phyloP scores from a whole-genome alignment of 2,329 filamentous ascomycete genomes.

The Verticillium nubilum region DNA sequence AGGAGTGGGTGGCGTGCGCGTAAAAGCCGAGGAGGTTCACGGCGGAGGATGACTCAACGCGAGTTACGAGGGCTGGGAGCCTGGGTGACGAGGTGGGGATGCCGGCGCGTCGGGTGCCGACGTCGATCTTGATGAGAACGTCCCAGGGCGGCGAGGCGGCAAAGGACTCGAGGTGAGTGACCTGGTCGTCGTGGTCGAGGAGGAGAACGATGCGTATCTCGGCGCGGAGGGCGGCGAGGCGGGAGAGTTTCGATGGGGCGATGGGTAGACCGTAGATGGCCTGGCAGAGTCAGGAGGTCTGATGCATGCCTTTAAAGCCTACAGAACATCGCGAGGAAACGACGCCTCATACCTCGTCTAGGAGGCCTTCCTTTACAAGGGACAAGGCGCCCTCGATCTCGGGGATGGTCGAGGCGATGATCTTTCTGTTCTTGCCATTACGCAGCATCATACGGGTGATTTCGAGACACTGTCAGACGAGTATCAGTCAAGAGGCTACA shows the following conservation, averaged over 20 bases:
- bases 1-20: conserved; percentile 31
- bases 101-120: conserved; percentile 28
- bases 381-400: conserved; percentile 33
- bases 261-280: conserved; percentile 34
- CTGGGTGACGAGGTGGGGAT: conserved; percentile 18
- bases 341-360: conserved; percentile 30
- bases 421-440: conserved; percentile 27
- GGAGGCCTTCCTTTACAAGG: conserved; percentile 29
- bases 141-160: conserved; percentile 19
- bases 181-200: conserved; percentile 29
- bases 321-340: not conserved
- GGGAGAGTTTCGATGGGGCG: conserved; percentile 24
- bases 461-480: conserved; percentile 21
- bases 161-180: conserved; percentile 20
- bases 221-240: conserved; percentile 20
- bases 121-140: conserved; percentile 30
- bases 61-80: conserved; percentile 19
- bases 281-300: conserved; percentile 9
- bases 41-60: conserved; percentile 19
- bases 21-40: conserved; percentile 30
- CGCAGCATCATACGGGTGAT: conserved; percentile 34
- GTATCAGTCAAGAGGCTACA: not conserved
- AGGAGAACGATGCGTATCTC: conserved; percentile 27
- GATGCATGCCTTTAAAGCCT: not conserved
- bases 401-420: conserved; percentile 32